Percentiles rank a stretch among this genome's conserved stretches.
Evolutionary conservation across 352 stramenopile genomes (phyloP).

Genomic region (Phytophthora crassamura): DNA sequence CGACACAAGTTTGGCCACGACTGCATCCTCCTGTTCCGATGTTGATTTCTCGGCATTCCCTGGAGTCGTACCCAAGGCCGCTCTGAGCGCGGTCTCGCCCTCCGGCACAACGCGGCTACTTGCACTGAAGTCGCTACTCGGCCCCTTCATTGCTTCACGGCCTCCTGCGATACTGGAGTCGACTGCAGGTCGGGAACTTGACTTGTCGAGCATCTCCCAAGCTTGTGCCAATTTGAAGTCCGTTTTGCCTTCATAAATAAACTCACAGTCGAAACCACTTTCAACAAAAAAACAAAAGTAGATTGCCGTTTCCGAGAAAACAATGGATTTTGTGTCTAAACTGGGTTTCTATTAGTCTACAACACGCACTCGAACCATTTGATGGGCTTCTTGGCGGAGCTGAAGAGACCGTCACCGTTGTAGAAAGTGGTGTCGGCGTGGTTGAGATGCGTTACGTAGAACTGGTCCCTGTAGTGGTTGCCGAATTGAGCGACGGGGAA

Average conservation of each 20-base stretch:
- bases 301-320: no score
- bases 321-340: no score
- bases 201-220: conserved; percentile 17
- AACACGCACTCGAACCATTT: conserved; percentile 83
- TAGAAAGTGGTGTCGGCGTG: conserved; percentile 72
- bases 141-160: conserved; percentile 18
- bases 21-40: conserved; percentile 6
- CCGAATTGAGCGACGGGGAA: conserved; percentile 43
- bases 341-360: conserved; percentile 27
- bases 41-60: not conserved
- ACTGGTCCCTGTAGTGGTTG: conserved; percentile 45
- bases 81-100: conserved; percentile 20
- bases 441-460: conserved; percentile 73
- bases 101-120: conserved; percentile 32
- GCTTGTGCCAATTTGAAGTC: conserved; percentile 17
- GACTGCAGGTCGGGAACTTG: conserved; percentile 20
- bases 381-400: conserved; percentile 54
- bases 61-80: not conserved
- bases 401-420: conserved; percentile 61
- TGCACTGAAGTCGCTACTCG: conserved; percentile 21
- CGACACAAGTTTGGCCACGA: conserved; percentile 21
- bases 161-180: conserved; percentile 8
- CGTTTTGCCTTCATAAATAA: conserved; percentile 38
- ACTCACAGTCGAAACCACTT: not conserved
- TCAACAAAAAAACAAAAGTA: conserved; percentile 13